Base-by-base conservation (phyloP, 306 rosid species). In the Dalbergia oliveri region DNA sequence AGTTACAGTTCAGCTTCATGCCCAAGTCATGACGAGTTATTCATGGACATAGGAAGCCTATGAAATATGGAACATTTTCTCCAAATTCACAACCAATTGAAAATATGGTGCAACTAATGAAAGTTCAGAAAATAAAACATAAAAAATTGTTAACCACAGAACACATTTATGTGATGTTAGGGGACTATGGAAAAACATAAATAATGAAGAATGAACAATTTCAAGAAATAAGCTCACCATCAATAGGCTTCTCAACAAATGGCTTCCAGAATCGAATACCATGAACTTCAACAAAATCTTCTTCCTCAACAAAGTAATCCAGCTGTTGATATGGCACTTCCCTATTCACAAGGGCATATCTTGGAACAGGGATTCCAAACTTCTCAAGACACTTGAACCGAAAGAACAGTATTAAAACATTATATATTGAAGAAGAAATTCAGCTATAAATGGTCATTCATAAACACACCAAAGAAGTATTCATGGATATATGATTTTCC, bases 231-330 rank as follows among this genome's bases (percentile, higher is more conserved):
- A 66, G 66, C 97, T 88, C 84, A 94, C 99, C 99, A 73, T 90
- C 80, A 82, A 94, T 91, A 72, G 99, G 99, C 86, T 94, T 94
- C 91, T 94, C 99, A 88, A 94, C 99, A 90, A 94, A 94, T 57
- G 99, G 99, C 85, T 94, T 94, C 97, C 95, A 94, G 63, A 94
- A 94, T 69, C 99, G 97, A 79, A 85, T 73, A 81, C 97, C 97
- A 83, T 79, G 90, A 82, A 94, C 92, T 91, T 94, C 97, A 59
- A 94, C 97, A 81, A 92, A 94, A 83, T 94, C 99, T 66, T 94
- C 99, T 82, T 88, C 97, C 90, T 94, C 99, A 14, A 84, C 72
- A 85, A 94, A 94, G 89, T 91, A 88, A 79, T 93, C 95, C 69
- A 94, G 77, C 35, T 91, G 91, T 78, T 94, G 97, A 83, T 87